A percentile compares a stretch with the other conserved stretches of the same genome.
Evolutionary conservation across 805 yeast genomes (phyloP).

Genomic region (Ogataea naganishii): DNA sequence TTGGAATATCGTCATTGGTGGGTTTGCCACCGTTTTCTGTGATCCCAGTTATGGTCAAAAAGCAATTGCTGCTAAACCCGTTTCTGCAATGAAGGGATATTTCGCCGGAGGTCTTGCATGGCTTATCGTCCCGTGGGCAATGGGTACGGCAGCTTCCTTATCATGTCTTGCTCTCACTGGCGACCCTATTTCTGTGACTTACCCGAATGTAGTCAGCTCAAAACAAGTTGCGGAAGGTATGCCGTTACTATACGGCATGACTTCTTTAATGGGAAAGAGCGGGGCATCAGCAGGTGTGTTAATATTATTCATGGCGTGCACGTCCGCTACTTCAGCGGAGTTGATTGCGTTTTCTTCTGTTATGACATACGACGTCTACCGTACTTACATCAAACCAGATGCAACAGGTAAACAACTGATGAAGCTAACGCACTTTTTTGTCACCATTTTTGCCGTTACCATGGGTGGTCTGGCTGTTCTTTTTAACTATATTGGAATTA

Average conservation of each 20-base stretch:
- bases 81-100: conserved; percentile 21
- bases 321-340: conserved; percentile 34
- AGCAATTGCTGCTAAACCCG: conserved; percentile 21
- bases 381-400: conserved; percentile 28
- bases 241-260: conserved; percentile 27
- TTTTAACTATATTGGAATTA: conserved; percentile 32
- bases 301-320: conserved; percentile 34
- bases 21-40: conserved; percentile 20
- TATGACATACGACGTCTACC: conserved; percentile 30
- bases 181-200: conserved; percentile 28
- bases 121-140: conserved; percentile 23
- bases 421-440: conserved; percentile 24
- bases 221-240: conserved; percentile 31
- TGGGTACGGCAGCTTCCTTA: conserved; percentile 23
- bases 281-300: conserved; percentile 34
- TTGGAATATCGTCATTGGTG: conserved; percentile 12
- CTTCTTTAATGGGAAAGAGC: conserved; percentile 24
- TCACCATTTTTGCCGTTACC: conserved; percentile 33
- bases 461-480: conserved; percentile 30
- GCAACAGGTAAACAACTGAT: conserved; percentile 31
- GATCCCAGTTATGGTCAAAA: conserved; percentile 22
- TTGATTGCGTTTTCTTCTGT: conserved; percentile 32
- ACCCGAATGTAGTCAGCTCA: conserved; percentile 29
- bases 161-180: conserved; percentile 25
- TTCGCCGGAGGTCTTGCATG: conserved; percentile 24